Percentiles rank a stretch among this genome's conserved stretches.
phyloP scores from a whole-genome alignment of 257 asterid species.

The Scutellaria baicalensis region DNA sequence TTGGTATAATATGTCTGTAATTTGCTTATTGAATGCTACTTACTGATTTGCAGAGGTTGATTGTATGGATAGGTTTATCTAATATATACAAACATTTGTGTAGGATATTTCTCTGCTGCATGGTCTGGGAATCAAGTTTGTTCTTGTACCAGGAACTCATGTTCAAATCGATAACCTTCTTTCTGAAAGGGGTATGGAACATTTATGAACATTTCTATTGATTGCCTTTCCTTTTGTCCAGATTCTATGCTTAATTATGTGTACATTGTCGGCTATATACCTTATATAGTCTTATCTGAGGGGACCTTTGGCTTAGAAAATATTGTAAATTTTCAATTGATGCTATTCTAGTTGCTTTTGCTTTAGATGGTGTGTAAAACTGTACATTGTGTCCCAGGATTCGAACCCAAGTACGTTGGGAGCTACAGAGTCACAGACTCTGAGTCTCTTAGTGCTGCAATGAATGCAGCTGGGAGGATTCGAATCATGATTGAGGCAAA shows the following conservation, averaged over 20 bases:
- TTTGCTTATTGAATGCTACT: background rate
- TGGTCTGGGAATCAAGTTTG: constrained; percentile 90
- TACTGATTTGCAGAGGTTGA: background rate
- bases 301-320: background rate
- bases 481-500: constrained; percentile 77
- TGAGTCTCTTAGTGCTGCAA: constrained; percentile 81
- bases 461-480: constrained; percentile 83
- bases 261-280: background rate
- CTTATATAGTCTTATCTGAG: background rate
- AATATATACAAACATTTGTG: constrained; percentile 4
- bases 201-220: background rate
- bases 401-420: constrained; percentile 78
- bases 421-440: constrained; percentile 90
- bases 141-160: constrained; percentile 93
- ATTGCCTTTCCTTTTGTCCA: background rate
- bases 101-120: constrained; percentile 94
- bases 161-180: constrained; percentile 84
- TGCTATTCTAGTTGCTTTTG: background rate
- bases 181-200: constrained; percentile 55
- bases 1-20: background rate
- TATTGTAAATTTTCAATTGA: background rate
- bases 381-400: constrained; percentile 42
- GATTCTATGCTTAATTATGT: background rate
- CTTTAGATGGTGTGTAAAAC: background rate
- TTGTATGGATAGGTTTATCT: background rate